Percentiles rank a stretch among this genome's conserved stretches.
Conservation (phyloP, 768 basidiomycete genomes). For the Coprinopsis cinerea region DNA sequence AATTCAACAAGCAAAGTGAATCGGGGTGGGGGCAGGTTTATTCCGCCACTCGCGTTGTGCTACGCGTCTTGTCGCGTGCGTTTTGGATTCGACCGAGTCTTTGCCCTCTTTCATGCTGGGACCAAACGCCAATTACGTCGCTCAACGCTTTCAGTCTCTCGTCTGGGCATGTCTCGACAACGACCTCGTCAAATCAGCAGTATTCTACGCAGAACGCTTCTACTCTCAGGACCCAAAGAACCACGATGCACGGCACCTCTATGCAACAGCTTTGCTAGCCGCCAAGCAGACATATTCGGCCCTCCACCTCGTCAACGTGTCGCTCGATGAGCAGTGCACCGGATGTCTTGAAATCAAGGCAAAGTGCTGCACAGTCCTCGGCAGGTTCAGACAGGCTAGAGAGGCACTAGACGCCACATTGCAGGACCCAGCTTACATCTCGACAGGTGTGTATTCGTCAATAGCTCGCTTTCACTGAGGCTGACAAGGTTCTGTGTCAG, state of each 20-base stretch:
- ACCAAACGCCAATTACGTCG: constrained; percentile 51
- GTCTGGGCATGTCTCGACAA: constrained; percentile 84
- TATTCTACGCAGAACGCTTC: constrained; percentile 87
- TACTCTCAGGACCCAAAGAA: constrained; percentile 61
- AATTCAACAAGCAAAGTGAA: not conserved
- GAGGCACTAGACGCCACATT: constrained; percentile 64
- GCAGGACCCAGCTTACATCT: constrained; percentile 43
- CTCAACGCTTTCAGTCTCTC: constrained; percentile 63
- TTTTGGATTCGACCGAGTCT: not conserved
- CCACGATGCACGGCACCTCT: constrained; percentile 82
- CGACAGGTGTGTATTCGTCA: constrained; percentile 49
- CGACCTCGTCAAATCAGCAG: constrained; percentile 70
- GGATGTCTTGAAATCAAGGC: constrained; percentile 79
- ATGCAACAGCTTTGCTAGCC: constrained; percentile 70
- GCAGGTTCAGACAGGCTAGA: constrained; percentile 71
- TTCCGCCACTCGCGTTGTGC: not conserved
- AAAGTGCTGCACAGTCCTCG: constrained; percentile 65
- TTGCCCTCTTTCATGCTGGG: constrained; percentile 43
- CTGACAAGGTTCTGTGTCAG: constrained; percentile 24
- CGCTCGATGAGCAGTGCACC: constrained; percentile 55
- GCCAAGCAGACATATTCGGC: constrained; percentile 73
- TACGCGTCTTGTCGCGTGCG: not conserved
- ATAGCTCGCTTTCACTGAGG: not conserved
- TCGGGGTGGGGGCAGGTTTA: no score
- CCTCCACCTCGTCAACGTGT: constrained; percentile 57